Percentiles rank a stretch among this genome's conserved stretches.
These are phyloP conservation scores for Talaromyces ruber DNA, from an alignment of 495 filamentous ascomycete genomes.

Conservation along the genomic window DNA sequence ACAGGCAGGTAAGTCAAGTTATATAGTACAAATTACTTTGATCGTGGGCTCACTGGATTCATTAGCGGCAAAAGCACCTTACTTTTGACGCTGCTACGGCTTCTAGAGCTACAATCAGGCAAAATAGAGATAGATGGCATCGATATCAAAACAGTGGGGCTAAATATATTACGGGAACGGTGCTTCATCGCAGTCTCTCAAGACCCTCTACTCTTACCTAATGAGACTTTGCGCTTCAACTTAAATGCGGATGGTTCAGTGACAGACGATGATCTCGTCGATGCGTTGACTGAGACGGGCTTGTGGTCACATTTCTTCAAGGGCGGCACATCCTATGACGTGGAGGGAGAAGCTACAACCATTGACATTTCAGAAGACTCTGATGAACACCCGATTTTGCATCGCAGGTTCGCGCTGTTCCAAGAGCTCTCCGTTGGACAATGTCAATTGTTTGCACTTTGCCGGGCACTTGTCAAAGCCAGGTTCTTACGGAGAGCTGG, in stretches of 20 bases:
- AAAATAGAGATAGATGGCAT: slow-evolving; percentile 31
- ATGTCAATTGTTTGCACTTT: slow-evolving; percentile 1
- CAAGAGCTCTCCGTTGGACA: not conserved
- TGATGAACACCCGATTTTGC: not conserved
- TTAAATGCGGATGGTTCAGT: slow-evolving; percentile 26
- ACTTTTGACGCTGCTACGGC: slow-evolving; percentile 30
- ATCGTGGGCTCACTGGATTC: not conserved
- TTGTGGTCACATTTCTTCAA: slow-evolving; percentile 27
- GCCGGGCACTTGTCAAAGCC: not conserved
- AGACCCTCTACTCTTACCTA: slow-evolving; percentile 41
- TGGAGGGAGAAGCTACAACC: not conserved
- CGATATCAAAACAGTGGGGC: slow-evolving; percentile 14
- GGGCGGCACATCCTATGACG: not conserved
- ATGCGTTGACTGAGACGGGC: slow-evolving; percentile 29
- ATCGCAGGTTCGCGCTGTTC: not conserved
- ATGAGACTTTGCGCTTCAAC: slow-evolving; percentile 36
- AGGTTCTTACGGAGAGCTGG: not conserved
- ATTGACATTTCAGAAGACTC: not conserved
- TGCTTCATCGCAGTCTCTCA: slow-evolving; percentile 39
- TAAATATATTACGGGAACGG: slow-evolving; percentile 10
- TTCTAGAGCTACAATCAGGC: slow-evolving; percentile 27
- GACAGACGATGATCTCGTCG: slow-evolving; percentile 19
- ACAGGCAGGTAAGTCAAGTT: slow-evolving; percentile 10
- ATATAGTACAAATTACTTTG: not conserved
- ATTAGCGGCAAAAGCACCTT: slow-evolving; percentile 34